A percentile compares a stretch with the other conserved stretches of the same genome.
Conservation (phyloP, 257 asterid species). For the Nicotiana tomentosiformis region DNA sequence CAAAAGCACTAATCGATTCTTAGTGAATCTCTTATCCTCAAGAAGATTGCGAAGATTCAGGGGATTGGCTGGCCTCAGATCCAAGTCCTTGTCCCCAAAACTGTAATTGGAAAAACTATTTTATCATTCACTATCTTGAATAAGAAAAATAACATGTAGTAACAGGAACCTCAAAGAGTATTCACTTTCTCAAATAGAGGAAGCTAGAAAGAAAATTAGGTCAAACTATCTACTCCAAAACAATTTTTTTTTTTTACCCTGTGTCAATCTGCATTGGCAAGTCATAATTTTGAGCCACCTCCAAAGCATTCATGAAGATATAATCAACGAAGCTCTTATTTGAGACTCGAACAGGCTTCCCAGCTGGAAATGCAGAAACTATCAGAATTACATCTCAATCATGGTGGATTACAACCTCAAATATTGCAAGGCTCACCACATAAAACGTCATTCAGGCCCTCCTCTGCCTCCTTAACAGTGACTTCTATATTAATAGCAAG, state of each 20-base stretch:
- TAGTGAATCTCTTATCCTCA: constrained; percentile 67
- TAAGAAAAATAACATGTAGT: neutral
- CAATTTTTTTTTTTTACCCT: constrained; percentile 39
- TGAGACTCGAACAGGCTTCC: constrained; percentile 57
- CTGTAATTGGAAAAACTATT: constrained; percentile 17
- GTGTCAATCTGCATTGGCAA: constrained; percentile 91
- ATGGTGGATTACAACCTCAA: neutral
- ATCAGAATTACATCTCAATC: constrained; percentile 15
- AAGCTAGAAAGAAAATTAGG: neutral
- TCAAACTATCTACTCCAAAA: neutral
- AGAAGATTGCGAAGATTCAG: constrained; percentile 80
- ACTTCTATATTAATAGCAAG: constrained; percentile 64
- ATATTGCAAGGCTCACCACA: constrained; percentile 32
- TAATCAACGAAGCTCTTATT: constrained; percentile 70
- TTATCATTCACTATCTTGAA: too few relatives aligned
- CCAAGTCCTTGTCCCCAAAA: constrained; percentile 83
- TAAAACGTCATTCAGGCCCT: constrained; percentile 52
- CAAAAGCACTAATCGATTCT: constrained; percentile 61
- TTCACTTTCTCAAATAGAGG: neutral
- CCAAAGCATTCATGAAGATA: constrained; percentile 60
- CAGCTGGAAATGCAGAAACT: constrained; percentile 39
- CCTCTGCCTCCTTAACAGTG: constrained; percentile 54
- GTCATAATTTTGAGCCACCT: constrained; percentile 62
- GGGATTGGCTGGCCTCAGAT: constrained; percentile 79
- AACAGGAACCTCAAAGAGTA: neutral